Base-by-base conservation (phyloP, 495 filamentous ascomycete species). In the Neurospora sp. region DNA sequence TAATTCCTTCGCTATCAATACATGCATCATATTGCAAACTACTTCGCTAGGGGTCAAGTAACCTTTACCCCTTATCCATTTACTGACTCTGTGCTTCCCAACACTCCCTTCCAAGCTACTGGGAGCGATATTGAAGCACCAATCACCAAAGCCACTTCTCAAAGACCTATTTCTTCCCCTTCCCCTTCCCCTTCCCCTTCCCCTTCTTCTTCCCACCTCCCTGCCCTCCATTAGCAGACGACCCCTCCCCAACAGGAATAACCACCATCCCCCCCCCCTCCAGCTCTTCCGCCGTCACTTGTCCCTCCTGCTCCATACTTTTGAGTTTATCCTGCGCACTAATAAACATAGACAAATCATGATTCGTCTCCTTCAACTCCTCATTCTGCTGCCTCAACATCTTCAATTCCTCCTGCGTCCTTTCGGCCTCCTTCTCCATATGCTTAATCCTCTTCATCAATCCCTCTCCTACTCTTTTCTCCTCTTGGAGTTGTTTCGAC, bases 291-390 rank as follows among this genome's bases (percentile, higher is more conserved):
- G 88, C 84, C 42, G 86, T 84, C 19, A 91, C 81, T 81, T 89
- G 87, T 24, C 90, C 90, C 71, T 87, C 88, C 75, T 85, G 75
- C 77, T 87, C 85, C 80, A 90, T 81, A 81, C 92, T 89, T 84
- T 89, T 89, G 76, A 99, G 81, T 78, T 93, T 94, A 84, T 96
- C 90, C 78, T 91, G 88, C 4, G 92, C 91, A 66, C 89, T 91
- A 69, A 99, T 94, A 78, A 94, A 96, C 84, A 97, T 96, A 36
- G 87, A 90, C 78, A 99, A 78, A 82, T 99, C 96, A n/a, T 93
- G 85, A 79, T 97, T 95, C 85, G 92, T 89, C 81, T 98, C 95
- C 73, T 89, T 88, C 42, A 97, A 78, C 79, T 91, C 88, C 76
- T 78, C 84, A 70, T 89, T 89, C 78, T 90, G 84, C 42, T 77